Percentiles rank a stretch among this genome's conserved stretches.
phyloP scores from a whole-genome alignment of 257 asterid species.

The Fraxinus cuspidata region DNA sequence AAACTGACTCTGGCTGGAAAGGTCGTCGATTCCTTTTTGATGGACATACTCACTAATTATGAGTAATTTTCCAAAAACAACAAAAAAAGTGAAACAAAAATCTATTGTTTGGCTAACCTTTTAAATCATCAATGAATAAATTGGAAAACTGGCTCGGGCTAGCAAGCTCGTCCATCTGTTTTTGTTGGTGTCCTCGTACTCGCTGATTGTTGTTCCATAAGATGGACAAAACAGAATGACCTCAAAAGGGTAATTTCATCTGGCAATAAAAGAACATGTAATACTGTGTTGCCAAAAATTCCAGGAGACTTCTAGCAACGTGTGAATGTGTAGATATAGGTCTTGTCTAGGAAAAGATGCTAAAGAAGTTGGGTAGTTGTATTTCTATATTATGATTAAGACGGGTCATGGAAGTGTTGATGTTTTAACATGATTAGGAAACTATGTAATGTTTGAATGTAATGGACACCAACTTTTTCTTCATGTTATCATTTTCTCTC shows the following conservation, averaged over 20 bases:
- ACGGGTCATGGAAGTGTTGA: neutral
- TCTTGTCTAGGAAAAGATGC: neutral
- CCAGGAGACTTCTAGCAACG: neutral
- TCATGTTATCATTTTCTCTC: neutral
- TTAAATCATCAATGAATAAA: neutral
- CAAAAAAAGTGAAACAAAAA: neutral
- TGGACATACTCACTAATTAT: neutral
- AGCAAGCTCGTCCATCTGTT: neutral
- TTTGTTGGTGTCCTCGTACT: neutral
- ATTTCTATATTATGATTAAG: neutral
- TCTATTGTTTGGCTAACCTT: neutral
- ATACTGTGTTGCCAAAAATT: neutral
- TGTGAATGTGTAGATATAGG: neutral
- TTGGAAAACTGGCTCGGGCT: neutral
- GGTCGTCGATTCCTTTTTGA: neutral
- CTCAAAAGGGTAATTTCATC: neutral
- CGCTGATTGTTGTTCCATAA: neutral
- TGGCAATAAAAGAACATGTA: neutral
- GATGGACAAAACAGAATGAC: neutral
- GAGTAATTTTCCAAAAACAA: neutral
- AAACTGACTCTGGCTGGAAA: neutral
- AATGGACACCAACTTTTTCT: neutral
- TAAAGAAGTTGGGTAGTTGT: neutral
- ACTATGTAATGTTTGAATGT: neutral
- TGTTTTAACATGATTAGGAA: neutral